A percentile compares a stretch with the other conserved stretches of the same genome.
Conservation (phyloP, 2,329 filamentous ascomycete genomes). For the Teratosphaeria zuluensis region DNA sequence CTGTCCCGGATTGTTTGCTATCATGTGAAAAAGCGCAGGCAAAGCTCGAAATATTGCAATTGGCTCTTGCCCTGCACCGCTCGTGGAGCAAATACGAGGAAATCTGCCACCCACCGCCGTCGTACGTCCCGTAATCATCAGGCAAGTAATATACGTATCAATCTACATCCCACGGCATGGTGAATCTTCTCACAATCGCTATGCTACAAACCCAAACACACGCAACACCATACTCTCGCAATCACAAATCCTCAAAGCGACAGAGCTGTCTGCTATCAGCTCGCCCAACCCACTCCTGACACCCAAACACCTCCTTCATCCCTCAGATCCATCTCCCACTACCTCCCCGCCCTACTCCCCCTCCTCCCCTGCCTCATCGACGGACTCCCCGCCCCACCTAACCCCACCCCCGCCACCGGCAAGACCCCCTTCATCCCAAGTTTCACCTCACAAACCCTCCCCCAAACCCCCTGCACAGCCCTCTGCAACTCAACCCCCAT, state of each 20-base stretch:
- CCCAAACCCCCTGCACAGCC: slow-evolving; percentile 66
- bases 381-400: slow-evolving; percentile 14
- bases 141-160: too few relatives aligned
- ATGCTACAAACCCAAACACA: not conserved
- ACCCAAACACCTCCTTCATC: not conserved
- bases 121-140: too few relatives aligned
- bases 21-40: too few relatives aligned
- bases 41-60: too few relatives aligned
- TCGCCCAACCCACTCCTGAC: not conserved
- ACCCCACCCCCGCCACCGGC: slow-evolving; percentile 7
- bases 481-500: slow-evolving; percentile 68
- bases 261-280: not conserved
- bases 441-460: slow-evolving; percentile 70
- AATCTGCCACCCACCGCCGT: too few relatives aligned
- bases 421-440: slow-evolving; percentile 35
- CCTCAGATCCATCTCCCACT: not conserved
- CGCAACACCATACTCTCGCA: not conserved
- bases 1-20: too few relatives aligned
- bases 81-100: too few relatives aligned
- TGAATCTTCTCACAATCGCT: not conserved
- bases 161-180: not conserved
- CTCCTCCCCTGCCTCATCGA: slow-evolving; percentile 18
- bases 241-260: not conserved
- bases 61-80: too few relatives aligned
- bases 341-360: not conserved